These are phyloP conservation scores for Colletotrichum eleusines DNA, from an alignment of 2,329 filamentous ascomycete species.

Conservation along the genomic window DNA sequence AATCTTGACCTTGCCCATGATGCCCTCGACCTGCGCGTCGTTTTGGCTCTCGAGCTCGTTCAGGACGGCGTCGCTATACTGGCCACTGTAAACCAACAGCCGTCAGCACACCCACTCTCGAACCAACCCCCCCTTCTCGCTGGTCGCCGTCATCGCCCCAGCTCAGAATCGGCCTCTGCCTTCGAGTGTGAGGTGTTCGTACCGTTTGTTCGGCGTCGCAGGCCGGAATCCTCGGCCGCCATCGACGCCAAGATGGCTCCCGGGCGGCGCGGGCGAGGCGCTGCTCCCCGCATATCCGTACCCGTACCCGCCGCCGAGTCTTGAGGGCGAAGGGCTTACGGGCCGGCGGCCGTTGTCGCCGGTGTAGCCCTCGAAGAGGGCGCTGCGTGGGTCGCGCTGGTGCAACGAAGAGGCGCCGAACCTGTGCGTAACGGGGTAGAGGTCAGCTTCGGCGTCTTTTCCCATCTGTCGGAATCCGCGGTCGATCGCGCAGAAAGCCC, in stretches of 20 bases:
- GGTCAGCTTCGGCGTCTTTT: background rate
- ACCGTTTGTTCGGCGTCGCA: slow-evolving; percentile 80
- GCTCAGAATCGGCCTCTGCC: background rate
- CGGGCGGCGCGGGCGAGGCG: slow-evolving; percentile 31
- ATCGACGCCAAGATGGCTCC: slow-evolving; percentile 48
- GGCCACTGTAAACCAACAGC: slow-evolving; percentile 68
- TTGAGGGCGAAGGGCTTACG: slow-evolving; percentile 60
- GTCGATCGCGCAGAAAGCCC: background rate
- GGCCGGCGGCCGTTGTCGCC: slow-evolving; percentile 57
- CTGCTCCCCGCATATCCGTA: slow-evolving; percentile 53
- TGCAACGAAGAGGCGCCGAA: slow-evolving; percentile 77
- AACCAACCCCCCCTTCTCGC: background rate
- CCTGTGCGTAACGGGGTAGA: slow-evolving; percentile 55
- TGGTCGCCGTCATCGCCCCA: background rate
- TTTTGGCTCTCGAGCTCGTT: slow-evolving; percentile 97
- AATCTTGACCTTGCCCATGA: slow-evolving; percentile 88
- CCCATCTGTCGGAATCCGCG: background rate
- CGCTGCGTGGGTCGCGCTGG: slow-evolving; percentile 78
- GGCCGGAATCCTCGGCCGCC: slow-evolving; percentile 64
- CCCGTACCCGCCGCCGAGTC: slow-evolving; percentile 64
- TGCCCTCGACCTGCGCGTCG: slow-evolving; percentile 89
- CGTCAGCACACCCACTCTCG: slow-evolving; percentile 11
- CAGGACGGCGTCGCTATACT: slow-evolving; percentile 92
- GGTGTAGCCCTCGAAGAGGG: slow-evolving; percentile 81
- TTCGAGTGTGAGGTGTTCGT: slow-evolving; percentile 44